Percentiles rank a stretch among this genome's conserved stretches.
phyloP scores from a whole-genome alignment of 2,329 filamentous ascomycete species.

The Truncatella angustata region DNA sequence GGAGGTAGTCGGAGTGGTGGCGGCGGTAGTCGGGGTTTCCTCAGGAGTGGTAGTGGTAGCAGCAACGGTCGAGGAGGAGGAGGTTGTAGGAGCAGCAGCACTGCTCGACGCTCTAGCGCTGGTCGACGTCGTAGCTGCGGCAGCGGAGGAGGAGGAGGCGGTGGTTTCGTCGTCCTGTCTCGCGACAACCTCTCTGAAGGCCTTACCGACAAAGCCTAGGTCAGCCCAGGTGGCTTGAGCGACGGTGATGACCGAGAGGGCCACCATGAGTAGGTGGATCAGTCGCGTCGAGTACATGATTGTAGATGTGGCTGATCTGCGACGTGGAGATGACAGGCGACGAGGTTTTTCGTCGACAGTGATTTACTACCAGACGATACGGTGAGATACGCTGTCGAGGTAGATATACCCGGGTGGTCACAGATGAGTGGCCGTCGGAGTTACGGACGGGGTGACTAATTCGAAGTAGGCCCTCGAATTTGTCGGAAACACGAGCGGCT shows the following conservation, averaged over 20 bases:
- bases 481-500: constrained; percentile 8
- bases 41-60: neutral
- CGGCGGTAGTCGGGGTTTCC: neutral
- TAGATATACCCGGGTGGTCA: too few relatives aligned
- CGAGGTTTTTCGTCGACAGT: too few relatives aligned
- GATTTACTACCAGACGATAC: too few relatives aligned
- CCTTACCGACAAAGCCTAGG: constrained; percentile 21
- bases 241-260: constrained; percentile 44
- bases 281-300: constrained; percentile 48
- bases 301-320: constrained; percentile 12
- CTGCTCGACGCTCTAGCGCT: constrained; percentile 6
- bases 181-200: constrained; percentile 19
- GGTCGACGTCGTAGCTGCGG: constrained; percentile 8
- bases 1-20: neutral
- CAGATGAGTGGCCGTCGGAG: neutral
- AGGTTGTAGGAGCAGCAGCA: constrained; percentile 11
- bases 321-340: constrained; percentile 6
- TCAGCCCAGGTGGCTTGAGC: constrained; percentile 41
- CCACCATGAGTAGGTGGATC: constrained; percentile 47
- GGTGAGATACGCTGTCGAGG: too few relatives aligned
- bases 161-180: constrained; percentile 16
- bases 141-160: neutral
- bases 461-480: constrained; percentile 7
- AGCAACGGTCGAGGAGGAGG: neutral
- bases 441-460: constrained; percentile 7